These are phyloP conservation scores for Komagataella ulmi DNA, from an alignment of 805 yeast species.

Conservation along the genomic window DNA sequence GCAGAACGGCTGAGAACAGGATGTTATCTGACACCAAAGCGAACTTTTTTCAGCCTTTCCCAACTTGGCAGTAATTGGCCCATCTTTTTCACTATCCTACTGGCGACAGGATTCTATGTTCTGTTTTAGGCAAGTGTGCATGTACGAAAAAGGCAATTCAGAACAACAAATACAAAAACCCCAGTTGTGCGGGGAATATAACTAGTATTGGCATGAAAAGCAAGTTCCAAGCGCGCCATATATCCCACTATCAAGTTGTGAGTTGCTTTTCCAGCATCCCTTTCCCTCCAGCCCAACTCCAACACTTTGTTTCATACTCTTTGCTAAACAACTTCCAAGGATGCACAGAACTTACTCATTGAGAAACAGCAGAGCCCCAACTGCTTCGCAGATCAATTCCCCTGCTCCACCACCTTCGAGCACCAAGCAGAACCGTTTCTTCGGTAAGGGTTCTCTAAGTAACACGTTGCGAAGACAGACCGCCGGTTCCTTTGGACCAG, in stretches of 20 bases:
- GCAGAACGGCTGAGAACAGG: too few species aligned
- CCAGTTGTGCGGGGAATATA: background rate
- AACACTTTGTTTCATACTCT: background rate
- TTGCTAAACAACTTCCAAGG: conserved; percentile 5
- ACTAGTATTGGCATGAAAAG: background rate
- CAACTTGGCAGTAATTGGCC: background rate
- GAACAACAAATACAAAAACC: background rate
- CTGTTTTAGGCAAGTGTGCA: background rate
- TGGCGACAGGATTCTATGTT: background rate
- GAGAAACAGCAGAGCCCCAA: conserved; percentile 92
- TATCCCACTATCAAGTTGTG: background rate
- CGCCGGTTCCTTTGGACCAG: conserved; percentile 76
- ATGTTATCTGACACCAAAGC: too few species aligned
- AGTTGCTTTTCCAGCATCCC: background rate
- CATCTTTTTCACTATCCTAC: background rate
- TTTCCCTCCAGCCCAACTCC: background rate
- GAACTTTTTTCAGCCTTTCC: background rate
- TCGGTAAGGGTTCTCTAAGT: conserved; percentile 66
- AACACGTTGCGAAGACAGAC: conserved; percentile 49
- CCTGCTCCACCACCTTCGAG: conserved; percentile 95
- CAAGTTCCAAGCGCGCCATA: background rate
- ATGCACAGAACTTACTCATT: conserved; percentile 99
- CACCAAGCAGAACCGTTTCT: conserved; percentile 72
- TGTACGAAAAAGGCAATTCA: background rate
- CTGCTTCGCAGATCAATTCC: conserved; percentile 86